These are phyloP conservation scores for Pythium dissotocum DNA, from an alignment of 352 stramenopile species.

Conservation along the genomic window DNA sequence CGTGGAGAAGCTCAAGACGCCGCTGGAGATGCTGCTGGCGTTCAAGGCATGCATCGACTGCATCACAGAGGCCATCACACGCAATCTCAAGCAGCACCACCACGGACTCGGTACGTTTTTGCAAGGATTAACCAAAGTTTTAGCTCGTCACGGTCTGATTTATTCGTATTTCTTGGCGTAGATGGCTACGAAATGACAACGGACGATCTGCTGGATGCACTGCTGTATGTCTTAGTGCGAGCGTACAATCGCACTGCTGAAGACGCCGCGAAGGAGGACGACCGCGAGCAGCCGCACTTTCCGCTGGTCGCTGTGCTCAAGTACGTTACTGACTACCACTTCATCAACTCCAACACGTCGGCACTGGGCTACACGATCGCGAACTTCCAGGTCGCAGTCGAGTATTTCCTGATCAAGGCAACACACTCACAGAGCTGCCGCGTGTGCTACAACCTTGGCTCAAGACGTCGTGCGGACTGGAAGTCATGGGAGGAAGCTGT, in stretches of 20 bases:
- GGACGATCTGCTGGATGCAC: constrained; percentile 80
- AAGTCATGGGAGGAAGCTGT: constrained; percentile 19
- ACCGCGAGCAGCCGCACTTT: constrained; percentile 29
- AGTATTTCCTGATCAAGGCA: constrained; percentile 70
- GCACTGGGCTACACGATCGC: constrained; percentile 76
- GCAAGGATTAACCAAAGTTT: neutral
- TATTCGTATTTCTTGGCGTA: neutral
- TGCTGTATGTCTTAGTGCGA: constrained; percentile 71
- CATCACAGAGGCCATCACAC: constrained; percentile 56
- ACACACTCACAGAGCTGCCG: constrained; percentile 28
- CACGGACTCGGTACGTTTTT: constrained; percentile 47
- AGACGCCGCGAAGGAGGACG: constrained; percentile 13
- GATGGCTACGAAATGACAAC: constrained; percentile 64
- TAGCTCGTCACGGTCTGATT: neutral
- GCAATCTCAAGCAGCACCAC: constrained; percentile 52
- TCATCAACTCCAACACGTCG: constrained; percentile 84
- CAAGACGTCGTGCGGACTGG: neutral
- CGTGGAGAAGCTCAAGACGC: constrained; percentile 52
- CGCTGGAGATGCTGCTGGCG: constrained; percentile 72
- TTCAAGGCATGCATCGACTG: constrained; percentile 68
- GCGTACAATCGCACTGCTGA: constrained; percentile 32
- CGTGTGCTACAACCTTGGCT: constrained; percentile 27
- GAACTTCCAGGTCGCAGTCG: constrained; percentile 78
- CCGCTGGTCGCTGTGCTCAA: constrained; percentile 57
- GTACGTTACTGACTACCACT: constrained; percentile 81